Base-by-base conservation (phyloP, 306 rosid genomes). In the Delonix regia region DNA sequence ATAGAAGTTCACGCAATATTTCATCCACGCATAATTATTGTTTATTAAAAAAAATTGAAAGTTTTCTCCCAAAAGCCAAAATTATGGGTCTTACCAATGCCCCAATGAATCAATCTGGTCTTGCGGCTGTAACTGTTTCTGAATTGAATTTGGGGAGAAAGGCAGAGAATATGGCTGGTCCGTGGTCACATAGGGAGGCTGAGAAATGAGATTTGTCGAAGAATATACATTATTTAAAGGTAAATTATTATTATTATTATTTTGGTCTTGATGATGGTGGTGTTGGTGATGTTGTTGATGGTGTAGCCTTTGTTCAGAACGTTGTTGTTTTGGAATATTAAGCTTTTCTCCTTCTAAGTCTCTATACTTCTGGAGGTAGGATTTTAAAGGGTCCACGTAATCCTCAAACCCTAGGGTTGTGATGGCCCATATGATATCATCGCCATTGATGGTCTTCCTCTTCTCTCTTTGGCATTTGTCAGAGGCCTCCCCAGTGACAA, bases 381-480 rank as follows among this genome's bases (percentile, higher is more conserved):
- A 19, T 78, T 88, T 89, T 4, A 91, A 76, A 7, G 92, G 97
- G 28, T 73, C 84, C 0, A 91, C 94, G n/a, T 89, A 91, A 44
- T 89, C 87, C 16, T 91, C 94, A 39, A 91, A 91, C 0, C 97
- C 97, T 75, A 91, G 52, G 11, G 90, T 87, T 52, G 97, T 89
- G 76, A 87, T 91, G 12, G 93, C 93, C 97, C 97, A 89, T 0
- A 89, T 87, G 69, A 91, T 82, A 68, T 91, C 97, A 1, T 91
- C 97, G 0, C 94, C 97, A 28, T 91, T 91, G 71, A 91, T 86
- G 0, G 97, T 87, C 79, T 91, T 91, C 78, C 94, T 83, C 80
- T 89, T 91, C 65, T 91, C 97, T 56, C 89, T 79, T 27, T 87
- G 94, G 52, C 97, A 91, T 83, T 87, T 91, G 33, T 91, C 97